These are phyloP conservation scores for Paramecium sexaurelia DNA, from an alignment of 73 alveolate species.

Conservation along the genomic window DNA sequence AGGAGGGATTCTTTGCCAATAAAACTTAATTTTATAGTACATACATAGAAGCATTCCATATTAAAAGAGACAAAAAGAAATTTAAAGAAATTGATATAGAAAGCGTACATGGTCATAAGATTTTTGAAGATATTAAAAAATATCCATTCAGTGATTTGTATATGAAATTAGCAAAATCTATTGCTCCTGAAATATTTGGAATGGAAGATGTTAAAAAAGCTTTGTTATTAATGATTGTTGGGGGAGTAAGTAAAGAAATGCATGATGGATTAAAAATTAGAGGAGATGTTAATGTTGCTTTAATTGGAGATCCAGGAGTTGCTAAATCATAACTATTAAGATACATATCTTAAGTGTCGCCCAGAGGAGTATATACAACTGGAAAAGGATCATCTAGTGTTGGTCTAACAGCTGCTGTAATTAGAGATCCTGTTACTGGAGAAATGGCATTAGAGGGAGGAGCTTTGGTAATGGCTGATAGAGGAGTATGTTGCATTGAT, in stretches of 20 bases:
- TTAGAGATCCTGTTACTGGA: constrained; percentile 85
- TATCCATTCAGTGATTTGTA: constrained; percentile 68
- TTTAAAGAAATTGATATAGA: constrained; percentile 84
- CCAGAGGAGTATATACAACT: constrained; percentile 98
- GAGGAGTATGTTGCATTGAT: constrained; percentile 98
- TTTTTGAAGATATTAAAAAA: constrained; percentile 43
- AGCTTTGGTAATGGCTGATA: constrained; percentile 97
- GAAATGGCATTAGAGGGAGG: constrained; percentile 98
- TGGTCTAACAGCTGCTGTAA: constrained; percentile 98
- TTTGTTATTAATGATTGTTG: constrained; percentile 90
- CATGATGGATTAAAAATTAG: constrained; percentile 98
- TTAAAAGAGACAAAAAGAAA: constrained; percentile 88
- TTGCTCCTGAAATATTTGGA: constrained; percentile 98
- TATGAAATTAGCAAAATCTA: constrained; percentile 84
- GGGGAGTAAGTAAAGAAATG: constrained; percentile 95
- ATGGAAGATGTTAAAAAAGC: constrained; percentile 98
- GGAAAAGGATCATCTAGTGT: constrained; percentile 99
- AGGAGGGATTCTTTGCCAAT: constrained; percentile 76
- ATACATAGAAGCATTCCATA: constrained; percentile 85
- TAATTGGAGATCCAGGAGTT: constrained; percentile 99
- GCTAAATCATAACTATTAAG: constrained; percentile 97
- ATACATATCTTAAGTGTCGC: constrained; percentile 92
- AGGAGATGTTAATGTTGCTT: constrained; percentile 94
- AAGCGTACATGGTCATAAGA: constrained; percentile 68
- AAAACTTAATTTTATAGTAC: constrained; percentile 91